Conservation (phyloP, 169 alveolate genomes). For the Cryptosporidium andersoni region DNA sequence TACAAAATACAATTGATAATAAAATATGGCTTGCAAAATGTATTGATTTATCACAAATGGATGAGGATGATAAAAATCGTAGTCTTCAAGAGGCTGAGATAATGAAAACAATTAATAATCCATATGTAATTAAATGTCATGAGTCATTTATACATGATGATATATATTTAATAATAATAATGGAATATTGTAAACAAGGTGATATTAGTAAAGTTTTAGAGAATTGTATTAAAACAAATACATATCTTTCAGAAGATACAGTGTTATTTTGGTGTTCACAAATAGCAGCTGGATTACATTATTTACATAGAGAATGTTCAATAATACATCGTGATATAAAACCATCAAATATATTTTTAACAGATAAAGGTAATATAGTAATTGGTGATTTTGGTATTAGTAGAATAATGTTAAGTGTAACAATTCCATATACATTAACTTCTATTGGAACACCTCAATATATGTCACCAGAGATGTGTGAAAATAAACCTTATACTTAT, state of each 20-base stretch:
- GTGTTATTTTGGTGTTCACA: conserved; percentile 87
- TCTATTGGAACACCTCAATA: conserved; percentile 91
- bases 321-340: conserved; percentile 90
- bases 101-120: conserved; percentile 82
- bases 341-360: conserved; percentile 85
- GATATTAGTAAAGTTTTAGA: conserved; percentile 83
- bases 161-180: conserved; percentile 81
- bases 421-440: conserved; percentile 82
- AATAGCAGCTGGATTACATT: conserved; percentile 82
- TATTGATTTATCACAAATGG: conserved; percentile 71
- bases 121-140: conserved; percentile 83
- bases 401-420: conserved; percentile 84
- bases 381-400: conserved; percentile 92
- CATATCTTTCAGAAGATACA: conserved; percentile 83
- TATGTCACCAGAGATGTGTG: conserved; percentile 90
- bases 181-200: conserved; percentile 87
- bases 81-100: conserved; percentile 80
- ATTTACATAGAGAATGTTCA: conserved; percentile 83
- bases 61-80: conserved; percentile 62
- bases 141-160: conserved; percentile 80
- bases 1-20: conserved; percentile 36
- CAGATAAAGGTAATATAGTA: conserved; percentile 84
- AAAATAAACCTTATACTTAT: conserved; percentile 87
- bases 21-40: conserved; percentile 70
- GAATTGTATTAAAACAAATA: conserved; percentile 76